These are phyloP conservation scores for Phanerodontia chrysosporium DNA, from an alignment of 768 basidiomycete genomes.

Conservation along the genomic window DNA sequence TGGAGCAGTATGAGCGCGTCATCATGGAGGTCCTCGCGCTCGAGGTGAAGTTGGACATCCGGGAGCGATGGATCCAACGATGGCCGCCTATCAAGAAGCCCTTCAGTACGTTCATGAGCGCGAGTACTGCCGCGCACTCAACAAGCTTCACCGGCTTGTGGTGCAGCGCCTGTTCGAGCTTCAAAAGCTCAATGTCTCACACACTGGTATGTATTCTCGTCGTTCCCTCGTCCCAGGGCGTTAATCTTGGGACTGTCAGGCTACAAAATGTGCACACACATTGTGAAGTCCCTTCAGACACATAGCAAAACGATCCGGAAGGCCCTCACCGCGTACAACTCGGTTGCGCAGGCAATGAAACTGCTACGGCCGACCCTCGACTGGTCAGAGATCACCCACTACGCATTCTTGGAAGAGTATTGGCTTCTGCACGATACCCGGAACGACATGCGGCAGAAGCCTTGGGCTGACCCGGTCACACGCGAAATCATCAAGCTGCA, in stretches of 20 bases:
- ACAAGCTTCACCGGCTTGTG: conserved; percentile 30
- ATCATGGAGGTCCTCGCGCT: conserved; percentile 13
- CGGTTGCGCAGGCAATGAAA: conserved; percentile 20
- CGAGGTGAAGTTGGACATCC: conserved; percentile 23
- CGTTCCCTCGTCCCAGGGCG: not conserved
- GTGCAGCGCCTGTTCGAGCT: conserved; percentile 35
- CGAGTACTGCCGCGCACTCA: conserved; percentile 26
- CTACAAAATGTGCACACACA: conserved; percentile 28
- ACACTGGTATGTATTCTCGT: conserved; percentile 27
- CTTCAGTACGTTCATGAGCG: conserved; percentile 15
- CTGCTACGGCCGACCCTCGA: conserved; percentile 22
- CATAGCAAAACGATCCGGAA: conserved; percentile 21
- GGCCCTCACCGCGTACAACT: conserved; percentile 29
- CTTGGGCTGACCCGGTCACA: conserved; percentile 22
- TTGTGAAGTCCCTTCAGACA: conserved; percentile 27
- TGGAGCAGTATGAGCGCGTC: conserved; percentile 17
- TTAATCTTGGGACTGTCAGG: conserved; percentile 18
- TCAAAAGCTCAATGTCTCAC: conserved; percentile 32
- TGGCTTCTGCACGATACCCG: conserved; percentile 24
- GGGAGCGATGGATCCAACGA: conserved; percentile 22
- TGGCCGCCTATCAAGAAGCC: conserved; percentile 21
- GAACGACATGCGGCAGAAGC: conserved; percentile 20
- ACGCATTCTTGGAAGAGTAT: conserved; percentile 28
- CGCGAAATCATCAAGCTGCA: conserved; percentile 21
- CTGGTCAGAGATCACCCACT: conserved; percentile 24